Evolutionary conservation across 495 filamentous ascomycete genomes (phyloP), one percentile per base, ranked within the genome.

Genomic region (Parmelia sp.): DNA sequence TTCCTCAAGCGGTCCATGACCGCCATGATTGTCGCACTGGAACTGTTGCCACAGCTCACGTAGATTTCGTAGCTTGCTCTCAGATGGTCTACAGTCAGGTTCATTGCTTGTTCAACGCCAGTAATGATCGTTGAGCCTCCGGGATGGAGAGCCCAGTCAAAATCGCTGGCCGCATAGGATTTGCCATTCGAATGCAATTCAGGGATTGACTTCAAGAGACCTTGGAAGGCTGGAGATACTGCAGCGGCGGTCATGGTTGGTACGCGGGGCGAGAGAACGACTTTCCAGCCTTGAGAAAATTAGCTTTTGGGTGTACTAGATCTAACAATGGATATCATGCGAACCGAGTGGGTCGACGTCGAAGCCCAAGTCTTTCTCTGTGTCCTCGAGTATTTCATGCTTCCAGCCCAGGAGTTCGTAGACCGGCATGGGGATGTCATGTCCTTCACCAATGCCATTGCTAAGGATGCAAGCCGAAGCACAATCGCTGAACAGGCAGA

Each of bases 131-230:
- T 84, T 21, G 81, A 71, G 39, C 86, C 86, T 7, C 86, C 86
- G 0, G 86, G 86, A 69, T 89, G 86, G 65, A 88, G 77, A 1
- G 85, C 86, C 86, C 86, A 89, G 72, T 89, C 85, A 61, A 87
- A 86, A 60, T 85, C 83, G 0, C 70, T 56, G 1, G 83, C 75
- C 2, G 45, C 59, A 11, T 57, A 56, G 8, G 56, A n/a, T 44
- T 37, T 70, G 67, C 80, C 80, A 21, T 70, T 58, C 27, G 71
- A 70, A 10, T 78, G 76, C 7, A 84, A 71, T 35, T 73, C 70
- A 9, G 73, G 71, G 9, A 83, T 59, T 0, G 71, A 73, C 31
- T 72, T 65, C 21, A 85, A 58, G 19, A 86, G 74, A 23, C 78
- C 73, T 39, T 71, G 60, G 62, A 84, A 87, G 19, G 79, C 75